phyloP scores from a whole-genome alignment of 1,139 yeast species.

The Suhomyces bokatorum region DNA sequence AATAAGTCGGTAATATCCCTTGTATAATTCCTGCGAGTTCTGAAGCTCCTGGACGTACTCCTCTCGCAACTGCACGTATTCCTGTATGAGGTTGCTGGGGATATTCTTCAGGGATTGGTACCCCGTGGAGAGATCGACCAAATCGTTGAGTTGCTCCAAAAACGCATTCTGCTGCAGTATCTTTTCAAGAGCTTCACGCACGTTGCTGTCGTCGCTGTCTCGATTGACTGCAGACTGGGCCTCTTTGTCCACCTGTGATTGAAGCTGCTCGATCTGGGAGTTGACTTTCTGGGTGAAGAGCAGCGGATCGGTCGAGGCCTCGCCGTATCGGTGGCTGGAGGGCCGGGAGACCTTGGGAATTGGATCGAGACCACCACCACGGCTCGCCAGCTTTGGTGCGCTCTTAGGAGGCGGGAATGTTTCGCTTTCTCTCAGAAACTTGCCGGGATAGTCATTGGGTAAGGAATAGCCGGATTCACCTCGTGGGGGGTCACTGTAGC shows the following conservation, averaged over 20 bases:
- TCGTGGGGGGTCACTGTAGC: slow-evolving; percentile 1
- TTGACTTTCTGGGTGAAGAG: slow-evolving; percentile 9
- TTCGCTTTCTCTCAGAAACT: slow-evolving; percentile 12
- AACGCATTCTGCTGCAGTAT: slow-evolving; percentile 25
- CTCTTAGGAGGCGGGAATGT: not conserved
- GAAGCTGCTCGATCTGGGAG: slow-evolving; percentile 16
- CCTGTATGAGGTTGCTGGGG: slow-evolving; percentile 16
- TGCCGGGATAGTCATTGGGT: slow-evolving; percentile 26
- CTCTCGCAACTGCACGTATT: slow-evolving; percentile 33
- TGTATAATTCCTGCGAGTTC: slow-evolving; percentile 32
- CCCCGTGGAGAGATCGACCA: slow-evolving; percentile 20
- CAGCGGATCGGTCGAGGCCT: not conserved
- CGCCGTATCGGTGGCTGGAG: not conserved
- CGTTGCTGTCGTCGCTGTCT: not conserved
- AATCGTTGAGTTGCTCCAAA: slow-evolving; percentile 23
- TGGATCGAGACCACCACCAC: too few species aligned
- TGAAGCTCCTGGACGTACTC: slow-evolving; percentile 34
- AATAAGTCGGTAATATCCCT: slow-evolving; percentile 42
- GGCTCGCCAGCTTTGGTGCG: too few species aligned
- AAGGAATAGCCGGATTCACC: slow-evolving; percentile 12
- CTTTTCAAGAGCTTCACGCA: slow-evolving; percentile 13
- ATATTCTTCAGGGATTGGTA: slow-evolving; percentile 16
- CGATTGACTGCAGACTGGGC: not conserved
- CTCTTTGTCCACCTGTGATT: slow-evolving; percentile 19
- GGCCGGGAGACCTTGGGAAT: not conserved